Evolutionary conservation across 768 basidiomycete genomes (phyloP), one percentile per base, ranked within the genome.

Genomic region (Exidia glandulosa): DNA sequence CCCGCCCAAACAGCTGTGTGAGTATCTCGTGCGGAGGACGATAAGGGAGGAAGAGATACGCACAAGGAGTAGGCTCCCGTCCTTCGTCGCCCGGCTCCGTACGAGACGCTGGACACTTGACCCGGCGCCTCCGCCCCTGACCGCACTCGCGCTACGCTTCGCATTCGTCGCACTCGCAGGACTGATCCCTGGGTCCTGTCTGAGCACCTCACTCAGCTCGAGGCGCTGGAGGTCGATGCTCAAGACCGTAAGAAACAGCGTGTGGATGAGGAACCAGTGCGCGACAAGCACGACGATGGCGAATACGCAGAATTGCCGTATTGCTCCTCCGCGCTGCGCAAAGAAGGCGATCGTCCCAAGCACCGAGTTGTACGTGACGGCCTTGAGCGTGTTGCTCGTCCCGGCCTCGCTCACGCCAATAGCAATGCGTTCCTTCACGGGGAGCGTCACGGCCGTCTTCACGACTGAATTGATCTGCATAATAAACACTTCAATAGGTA

Each of bases 201-300:
- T 81, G 25, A 96, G 75, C 10, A 98, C 78, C 69, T 99, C 91
- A 60, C 90, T 87, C 48, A 95, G 78, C 75, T 95, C 95, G 29
- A 99, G 73, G 52, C 95, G 84, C 65, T 96, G 94, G 52, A 97
- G 85, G 75, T 99, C 95, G 65, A 99, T 96, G 0, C 92, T 93
- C 27, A 99, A 75, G 30, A 96, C 93, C 6, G 94, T 89, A 63
- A 94, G 78, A 73, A 95, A 97, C 74, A 97, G 95, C 0, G 93
- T 96, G 68, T 96, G 91, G 16, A 95, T 87, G 62, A 98, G 79
- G 75, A 94, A 95, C 93, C 93, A 98, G 70, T 98, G 94, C 16
- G 93, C 94, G 32, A 97, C 88, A 25, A 97, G 79, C 12, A 97
- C 92, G 27, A 97, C 92, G 48, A 93, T 86, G 0, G 93, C 92